phyloP scores from a whole-genome alignment of 176 grass and related monocot genomes.

The Paspalum notatum region DNA sequence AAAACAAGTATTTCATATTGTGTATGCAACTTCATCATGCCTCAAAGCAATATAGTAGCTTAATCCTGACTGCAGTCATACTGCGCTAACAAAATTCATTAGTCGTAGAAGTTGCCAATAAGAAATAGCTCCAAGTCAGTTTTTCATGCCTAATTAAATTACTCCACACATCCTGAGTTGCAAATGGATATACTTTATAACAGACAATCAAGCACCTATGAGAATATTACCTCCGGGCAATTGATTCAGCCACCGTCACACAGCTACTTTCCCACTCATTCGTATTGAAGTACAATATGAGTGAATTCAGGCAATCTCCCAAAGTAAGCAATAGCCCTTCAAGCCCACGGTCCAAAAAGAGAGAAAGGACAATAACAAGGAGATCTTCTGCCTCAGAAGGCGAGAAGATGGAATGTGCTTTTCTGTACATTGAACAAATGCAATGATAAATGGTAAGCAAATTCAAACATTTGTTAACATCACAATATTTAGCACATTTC shows the following conservation, averaged over 20 bases:
- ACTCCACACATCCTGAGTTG: neutral
- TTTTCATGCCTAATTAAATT: constrained; percentile 13
- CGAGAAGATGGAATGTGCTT: constrained; percentile 61
- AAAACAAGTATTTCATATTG: constrained; percentile 6
- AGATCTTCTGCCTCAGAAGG: constrained; percentile 72
- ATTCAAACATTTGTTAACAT: constrained; percentile 23
- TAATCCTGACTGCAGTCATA: constrained; percentile 3
- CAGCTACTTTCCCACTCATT: constrained; percentile 77
- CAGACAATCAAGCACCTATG: neutral
- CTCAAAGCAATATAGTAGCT: neutral
- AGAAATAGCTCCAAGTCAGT: constrained; percentile 3
- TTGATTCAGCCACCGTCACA: constrained; percentile 56
- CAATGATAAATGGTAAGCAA: neutral
- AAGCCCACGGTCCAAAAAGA: constrained; percentile 72
- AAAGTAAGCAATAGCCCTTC: constrained; percentile 62
- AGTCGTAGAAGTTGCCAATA: neutral
- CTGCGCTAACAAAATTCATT: neutral
- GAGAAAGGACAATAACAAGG: constrained; percentile 66
- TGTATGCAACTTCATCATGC: neutral
- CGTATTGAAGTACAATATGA: constrained; percentile 60
- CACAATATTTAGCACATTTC: neutral
- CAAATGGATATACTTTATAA: constrained; percentile 3
- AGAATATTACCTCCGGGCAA: constrained; percentile 61
- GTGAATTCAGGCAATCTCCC: constrained; percentile 69
- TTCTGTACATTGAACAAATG: constrained; percentile 61